phyloP scores from a whole-genome alignment of 163 green algal species.

The Chlamydomonas reinhardtii region DNA sequence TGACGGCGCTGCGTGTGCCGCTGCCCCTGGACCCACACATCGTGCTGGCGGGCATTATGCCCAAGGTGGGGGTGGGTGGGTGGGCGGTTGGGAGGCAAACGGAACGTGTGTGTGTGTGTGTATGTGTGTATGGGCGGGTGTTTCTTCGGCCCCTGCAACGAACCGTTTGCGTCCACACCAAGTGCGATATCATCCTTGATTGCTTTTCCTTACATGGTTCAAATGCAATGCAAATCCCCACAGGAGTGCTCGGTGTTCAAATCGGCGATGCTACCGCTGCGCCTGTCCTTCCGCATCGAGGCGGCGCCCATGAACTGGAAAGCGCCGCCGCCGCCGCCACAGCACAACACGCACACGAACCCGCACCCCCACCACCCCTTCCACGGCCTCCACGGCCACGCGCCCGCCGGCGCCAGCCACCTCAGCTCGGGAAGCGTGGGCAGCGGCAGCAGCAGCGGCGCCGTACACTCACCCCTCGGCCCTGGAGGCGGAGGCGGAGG shows the following conservation, averaged over 20 bases:
- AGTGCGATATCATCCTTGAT: too few species aligned
- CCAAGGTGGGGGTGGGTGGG: conserved; percentile 24
- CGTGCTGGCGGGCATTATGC: conserved; percentile 60
- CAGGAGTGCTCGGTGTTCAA: conserved; percentile 93
- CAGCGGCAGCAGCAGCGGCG: conserved; percentile 5
- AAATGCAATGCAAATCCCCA: neutral
- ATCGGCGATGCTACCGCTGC: conserved; percentile 86
- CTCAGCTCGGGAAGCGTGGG: neutral
- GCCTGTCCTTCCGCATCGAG: conserved; percentile 81
- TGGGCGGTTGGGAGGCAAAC: too few species aligned
- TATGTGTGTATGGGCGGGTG: too few species aligned
- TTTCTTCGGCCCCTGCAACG: too few species aligned
- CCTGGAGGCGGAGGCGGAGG: neutral
- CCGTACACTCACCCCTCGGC: neutral
- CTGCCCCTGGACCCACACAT: conserved; percentile 71
- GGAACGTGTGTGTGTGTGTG: too few species aligned
- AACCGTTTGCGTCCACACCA: too few species aligned
- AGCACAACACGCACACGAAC: neutral
- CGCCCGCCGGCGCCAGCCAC: too few species aligned
- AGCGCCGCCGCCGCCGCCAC: neutral
- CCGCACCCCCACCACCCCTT: neutral
- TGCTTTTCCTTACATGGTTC: too few species aligned
- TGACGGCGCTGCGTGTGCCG: conserved; percentile 73
- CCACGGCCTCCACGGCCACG: too few species aligned
- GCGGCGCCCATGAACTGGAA: conserved; percentile 57